Percentiles rank a stretch among this genome's conserved stretches.
These are phyloP conservation scores for Mucor mucedo DNA, from an alignment of 371 early-diverging fungal genomes.

Conservation along the genomic window DNA sequence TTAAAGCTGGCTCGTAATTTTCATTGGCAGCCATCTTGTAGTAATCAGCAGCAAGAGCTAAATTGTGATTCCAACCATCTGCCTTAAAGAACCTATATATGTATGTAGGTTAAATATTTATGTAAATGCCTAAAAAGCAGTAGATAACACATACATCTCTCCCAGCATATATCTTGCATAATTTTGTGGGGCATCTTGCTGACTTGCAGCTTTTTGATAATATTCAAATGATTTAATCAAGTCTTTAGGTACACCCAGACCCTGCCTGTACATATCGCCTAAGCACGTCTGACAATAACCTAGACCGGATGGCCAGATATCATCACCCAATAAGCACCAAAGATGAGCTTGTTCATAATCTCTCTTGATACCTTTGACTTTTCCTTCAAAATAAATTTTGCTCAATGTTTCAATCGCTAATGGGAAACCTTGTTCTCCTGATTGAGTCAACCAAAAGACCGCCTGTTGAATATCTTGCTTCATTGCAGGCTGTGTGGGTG, in stretches of 20 bases:
- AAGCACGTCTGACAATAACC: constrained; percentile 54
- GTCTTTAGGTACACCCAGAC: constrained; percentile 50
- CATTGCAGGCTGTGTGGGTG: background rate
- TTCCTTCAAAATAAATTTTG: constrained; percentile 44
- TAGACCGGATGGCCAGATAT: constrained; percentile 57
- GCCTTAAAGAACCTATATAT: constrained; percentile 47
- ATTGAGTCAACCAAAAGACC: constrained; percentile 52
- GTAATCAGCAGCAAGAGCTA: constrained; percentile 47
- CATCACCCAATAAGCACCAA: constrained; percentile 53
- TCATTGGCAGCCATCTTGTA: constrained; percentile 52
- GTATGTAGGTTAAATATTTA: background rate
- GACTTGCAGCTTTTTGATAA: constrained; percentile 56
- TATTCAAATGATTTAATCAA: constrained; percentile 46
- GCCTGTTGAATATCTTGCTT: constrained; percentile 44
- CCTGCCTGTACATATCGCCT: constrained; percentile 52
- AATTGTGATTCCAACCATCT: constrained; percentile 49
- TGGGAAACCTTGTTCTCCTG: constrained; percentile 53
- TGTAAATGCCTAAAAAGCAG: background rate
- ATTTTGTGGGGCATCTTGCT: constrained; percentile 53
- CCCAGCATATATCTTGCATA: constrained; percentile 56
- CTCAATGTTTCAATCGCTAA: constrained; percentile 50
- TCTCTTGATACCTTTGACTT: constrained; percentile 32
- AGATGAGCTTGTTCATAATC: constrained; percentile 47
- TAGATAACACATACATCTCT: constrained; percentile 41
- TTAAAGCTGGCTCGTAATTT: constrained; percentile 43